A percentile compares a stretch with the other conserved stretches of the same genome.
phyloP scores from a whole-genome alignment of 192 early-diverging fungal species.

The Dissophora globulifera region DNA sequence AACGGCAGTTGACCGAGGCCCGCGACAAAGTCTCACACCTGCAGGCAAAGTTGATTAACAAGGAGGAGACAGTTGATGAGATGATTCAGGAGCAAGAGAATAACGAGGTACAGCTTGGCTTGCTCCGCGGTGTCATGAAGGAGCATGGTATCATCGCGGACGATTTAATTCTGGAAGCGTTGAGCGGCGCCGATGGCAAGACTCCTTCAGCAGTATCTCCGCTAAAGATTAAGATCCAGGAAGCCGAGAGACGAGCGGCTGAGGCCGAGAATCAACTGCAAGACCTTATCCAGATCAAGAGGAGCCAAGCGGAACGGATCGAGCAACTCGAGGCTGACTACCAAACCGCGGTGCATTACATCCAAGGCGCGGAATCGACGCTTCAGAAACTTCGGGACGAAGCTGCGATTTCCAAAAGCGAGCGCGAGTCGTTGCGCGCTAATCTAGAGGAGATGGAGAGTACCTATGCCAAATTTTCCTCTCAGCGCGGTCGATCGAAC shows the following conservation, averaged over 20 bases:
- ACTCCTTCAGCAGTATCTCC: not conserved
- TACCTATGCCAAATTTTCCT: not conserved
- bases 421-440: constrained; percentile 1
- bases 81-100: constrained; percentile 59
- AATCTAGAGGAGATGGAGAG: constrained; percentile 7
- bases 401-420: constrained; percentile 15
- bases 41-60: constrained; percentile 52
- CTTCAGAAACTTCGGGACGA: constrained; percentile 49
- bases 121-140: constrained; percentile 59
- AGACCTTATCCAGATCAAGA: constrained; percentile 16
- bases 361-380: constrained; percentile 45
- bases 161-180: constrained; percentile 15
- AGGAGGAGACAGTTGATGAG: constrained; percentile 54
- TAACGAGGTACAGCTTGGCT: constrained; percentile 57
- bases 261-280: constrained; percentile 29
- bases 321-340: constrained; percentile 57
- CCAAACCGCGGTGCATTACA: constrained; percentile 49
- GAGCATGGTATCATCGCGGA: constrained; percentile 55
- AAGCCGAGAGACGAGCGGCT: constrained; percentile 25
- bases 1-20: constrained; percentile 54
- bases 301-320: constrained; percentile 19
- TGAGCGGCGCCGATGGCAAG: constrained; percentile 10
- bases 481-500: not conserved
- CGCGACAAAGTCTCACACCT: constrained; percentile 51
- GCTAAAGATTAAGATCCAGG: constrained; percentile 11